These are phyloP conservation scores for Lepidium sativum DNA, from an alignment of 345 rosid genomes.

Conservation along the genomic window DNA sequence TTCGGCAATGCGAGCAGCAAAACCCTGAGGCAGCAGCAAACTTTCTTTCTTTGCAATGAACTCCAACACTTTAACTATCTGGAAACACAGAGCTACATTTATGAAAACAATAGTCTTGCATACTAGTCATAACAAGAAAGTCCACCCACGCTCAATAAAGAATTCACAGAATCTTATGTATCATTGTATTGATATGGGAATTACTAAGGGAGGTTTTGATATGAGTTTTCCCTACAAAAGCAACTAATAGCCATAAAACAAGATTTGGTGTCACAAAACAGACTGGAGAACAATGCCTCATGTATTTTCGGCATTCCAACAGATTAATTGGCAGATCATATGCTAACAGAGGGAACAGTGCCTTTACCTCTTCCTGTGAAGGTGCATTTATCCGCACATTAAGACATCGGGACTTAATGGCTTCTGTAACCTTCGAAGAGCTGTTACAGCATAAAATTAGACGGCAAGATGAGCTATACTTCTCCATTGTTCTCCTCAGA, in stretches of 20 bases:
- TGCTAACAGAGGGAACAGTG: neutral
- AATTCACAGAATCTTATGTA: neutral
- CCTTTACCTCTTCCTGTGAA: conserved; percentile 65
- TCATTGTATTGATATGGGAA: neutral
- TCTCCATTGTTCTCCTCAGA: conserved; percentile 98
- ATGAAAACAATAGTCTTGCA: neutral
- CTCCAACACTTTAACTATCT: conserved; percentile 79
- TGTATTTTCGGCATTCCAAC: neutral
- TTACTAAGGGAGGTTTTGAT: neutral
- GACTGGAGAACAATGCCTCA: neutral
- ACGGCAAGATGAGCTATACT: conserved; percentile 83
- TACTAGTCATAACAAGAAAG: neutral
- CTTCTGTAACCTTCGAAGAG: conserved; percentile 92
- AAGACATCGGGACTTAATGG: conserved; percentile 94
- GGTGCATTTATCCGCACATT: conserved; percentile 87
- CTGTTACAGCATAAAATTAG: conserved; percentile 93
- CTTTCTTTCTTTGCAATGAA: conserved; percentile 78
- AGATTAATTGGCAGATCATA: neutral
- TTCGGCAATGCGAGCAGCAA: conserved; percentile 75
- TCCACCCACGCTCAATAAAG: neutral
- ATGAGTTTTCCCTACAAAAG: neutral
- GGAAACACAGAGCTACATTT: conserved; percentile 11
- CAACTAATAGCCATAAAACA: neutral
- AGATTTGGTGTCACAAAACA: neutral
- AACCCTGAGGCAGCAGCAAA: conserved; percentile 72